A percentile compares a stretch with the other conserved stretches of the same genome.
phyloP scores from a whole-genome alignment of 2,329 filamentous ascomycete species.

The Botrytis deweyae region DNA sequence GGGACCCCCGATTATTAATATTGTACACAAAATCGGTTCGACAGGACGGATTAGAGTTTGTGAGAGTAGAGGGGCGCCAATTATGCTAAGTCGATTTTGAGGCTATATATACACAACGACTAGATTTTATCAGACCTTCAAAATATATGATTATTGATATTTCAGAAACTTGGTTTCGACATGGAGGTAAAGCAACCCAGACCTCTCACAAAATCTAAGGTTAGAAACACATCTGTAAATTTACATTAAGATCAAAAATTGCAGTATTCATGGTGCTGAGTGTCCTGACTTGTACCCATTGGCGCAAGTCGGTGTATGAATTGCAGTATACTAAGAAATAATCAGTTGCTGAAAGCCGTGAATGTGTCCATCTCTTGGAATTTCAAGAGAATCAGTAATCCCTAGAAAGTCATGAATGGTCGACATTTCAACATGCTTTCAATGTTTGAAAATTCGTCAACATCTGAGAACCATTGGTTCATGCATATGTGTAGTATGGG shows the following conservation, averaged over 20 bases:
- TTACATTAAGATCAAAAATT: neutral
- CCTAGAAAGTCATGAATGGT: neutral
- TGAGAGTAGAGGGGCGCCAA: neutral
- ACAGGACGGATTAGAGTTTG: neutral
- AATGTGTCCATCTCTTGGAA: neutral
- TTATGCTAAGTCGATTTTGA: neutral
- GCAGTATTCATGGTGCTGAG: neutral
- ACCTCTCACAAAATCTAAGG: neutral
- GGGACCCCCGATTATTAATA: neutral
- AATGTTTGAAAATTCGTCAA: neutral
- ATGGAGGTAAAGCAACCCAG: neutral
- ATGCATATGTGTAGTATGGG: neutral
- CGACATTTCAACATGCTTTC: neutral
- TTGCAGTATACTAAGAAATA: neutral
- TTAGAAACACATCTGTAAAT: neutral
- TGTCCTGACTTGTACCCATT: neutral
- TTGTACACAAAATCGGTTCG: neutral
- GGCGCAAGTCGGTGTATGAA: neutral
- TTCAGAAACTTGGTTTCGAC: neutral
- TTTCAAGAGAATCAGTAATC: neutral
- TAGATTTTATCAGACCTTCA: neutral
- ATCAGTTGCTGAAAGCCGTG: neutral
- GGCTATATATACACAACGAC: neutral
- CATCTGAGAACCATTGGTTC: neutral
- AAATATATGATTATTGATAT: neutral